Percentiles rank a stretch among this genome's conserved stretches.
phyloP scores from a whole-genome alignment of 306 rosid genomes.

The Cucurbita argyrosperma region DNA sequence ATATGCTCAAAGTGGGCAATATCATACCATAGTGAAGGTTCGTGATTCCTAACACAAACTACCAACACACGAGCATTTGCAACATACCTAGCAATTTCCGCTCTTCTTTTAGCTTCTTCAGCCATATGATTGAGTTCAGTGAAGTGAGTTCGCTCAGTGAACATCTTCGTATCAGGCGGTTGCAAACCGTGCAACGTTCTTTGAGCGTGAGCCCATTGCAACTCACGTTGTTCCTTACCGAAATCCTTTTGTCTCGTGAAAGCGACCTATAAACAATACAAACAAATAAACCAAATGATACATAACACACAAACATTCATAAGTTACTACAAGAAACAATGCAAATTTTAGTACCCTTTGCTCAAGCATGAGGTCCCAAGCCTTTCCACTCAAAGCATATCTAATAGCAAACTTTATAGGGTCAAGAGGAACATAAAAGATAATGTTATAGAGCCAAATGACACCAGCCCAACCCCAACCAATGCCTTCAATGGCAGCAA shows the following conservation, averaged over 20 bases:
- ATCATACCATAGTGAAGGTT: no score
- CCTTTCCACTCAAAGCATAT: constrained; percentile 79
- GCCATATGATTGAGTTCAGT: constrained; percentile 89
- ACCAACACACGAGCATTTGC: neutral
- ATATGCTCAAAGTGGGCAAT: no score
- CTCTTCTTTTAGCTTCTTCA: constrained; percentile 97
- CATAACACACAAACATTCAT: neutral
- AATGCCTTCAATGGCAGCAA: constrained; percentile 95
- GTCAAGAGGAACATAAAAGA: constrained; percentile 87
- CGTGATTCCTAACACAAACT: neutral
- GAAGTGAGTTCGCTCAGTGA: constrained; percentile 66
- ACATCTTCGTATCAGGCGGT: constrained; percentile 70
- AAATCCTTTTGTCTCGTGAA: constrained; percentile 99
- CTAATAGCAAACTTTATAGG: constrained; percentile 69
- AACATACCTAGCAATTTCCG: constrained; percentile 79
- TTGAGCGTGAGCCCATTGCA: constrained; percentile 99
- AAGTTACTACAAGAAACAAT: neutral
- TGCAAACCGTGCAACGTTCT: constrained; percentile 91
- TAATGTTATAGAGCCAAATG: constrained; percentile 76
- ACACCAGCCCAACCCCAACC: constrained; percentile 99
- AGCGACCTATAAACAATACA: constrained; percentile 46
- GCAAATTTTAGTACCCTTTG: constrained; percentile 53
- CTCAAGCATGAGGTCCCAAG: constrained; percentile 98
- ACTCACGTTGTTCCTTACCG: constrained; percentile 92
- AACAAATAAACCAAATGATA: neutral